Evolutionary conservation across 2,329 filamentous ascomycete genomes (phyloP).

Genomic region (Paraconiothyrium brasiliense): DNA sequence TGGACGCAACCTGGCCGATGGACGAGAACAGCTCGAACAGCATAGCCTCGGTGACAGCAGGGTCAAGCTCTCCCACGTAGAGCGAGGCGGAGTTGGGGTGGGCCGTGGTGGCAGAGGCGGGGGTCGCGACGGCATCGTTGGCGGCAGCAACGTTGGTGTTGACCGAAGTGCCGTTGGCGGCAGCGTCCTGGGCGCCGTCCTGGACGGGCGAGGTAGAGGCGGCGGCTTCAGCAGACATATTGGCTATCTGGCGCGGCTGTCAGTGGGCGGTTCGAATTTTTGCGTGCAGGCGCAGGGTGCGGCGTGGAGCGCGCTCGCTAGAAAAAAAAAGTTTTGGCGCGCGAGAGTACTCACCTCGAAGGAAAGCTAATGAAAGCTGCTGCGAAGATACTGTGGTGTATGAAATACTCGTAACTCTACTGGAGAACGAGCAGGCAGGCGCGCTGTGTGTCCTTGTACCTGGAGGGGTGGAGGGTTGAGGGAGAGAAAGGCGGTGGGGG

Average conservation of each 20-base stretch:
- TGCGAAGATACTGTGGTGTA: constrained; percentile 31
- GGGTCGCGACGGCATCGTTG: constrained; percentile 73
- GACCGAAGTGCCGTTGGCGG: constrained; percentile 69
- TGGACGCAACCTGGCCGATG: constrained; percentile 98
- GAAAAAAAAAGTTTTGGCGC: constrained; percentile 37
- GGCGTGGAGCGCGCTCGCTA: constrained; percentile 43
- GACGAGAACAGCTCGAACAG: constrained; percentile 99
- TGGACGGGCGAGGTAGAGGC: constrained; percentile 63
- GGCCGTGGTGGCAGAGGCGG: constrained; percentile 75
- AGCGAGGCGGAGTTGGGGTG: constrained; percentile 96
- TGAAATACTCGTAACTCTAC: constrained; percentile 25
- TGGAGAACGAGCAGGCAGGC: constrained; percentile 33
- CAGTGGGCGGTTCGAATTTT: constrained; percentile 36
- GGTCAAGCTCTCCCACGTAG: constrained; percentile 98
- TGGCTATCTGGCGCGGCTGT: constrained; percentile 38
- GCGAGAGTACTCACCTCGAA: constrained; percentile 35
- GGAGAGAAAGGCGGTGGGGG: constrained; percentile 33
- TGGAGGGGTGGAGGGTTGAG: constrained; percentile 31
- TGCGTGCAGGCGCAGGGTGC: constrained; percentile 41
- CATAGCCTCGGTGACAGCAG: constrained; percentile 98
- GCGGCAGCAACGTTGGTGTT: constrained; percentile 77
- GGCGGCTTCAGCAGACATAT: constrained; percentile 55
- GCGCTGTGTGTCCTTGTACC: constrained; percentile 31
- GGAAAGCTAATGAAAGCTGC: constrained; percentile 32
- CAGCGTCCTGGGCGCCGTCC: constrained; percentile 78